Evolutionary conservation across 768 basidiomycete genomes (phyloP), one percentile per base, ranked within the genome.

Genomic region (Termitomyces sp.): DNA sequence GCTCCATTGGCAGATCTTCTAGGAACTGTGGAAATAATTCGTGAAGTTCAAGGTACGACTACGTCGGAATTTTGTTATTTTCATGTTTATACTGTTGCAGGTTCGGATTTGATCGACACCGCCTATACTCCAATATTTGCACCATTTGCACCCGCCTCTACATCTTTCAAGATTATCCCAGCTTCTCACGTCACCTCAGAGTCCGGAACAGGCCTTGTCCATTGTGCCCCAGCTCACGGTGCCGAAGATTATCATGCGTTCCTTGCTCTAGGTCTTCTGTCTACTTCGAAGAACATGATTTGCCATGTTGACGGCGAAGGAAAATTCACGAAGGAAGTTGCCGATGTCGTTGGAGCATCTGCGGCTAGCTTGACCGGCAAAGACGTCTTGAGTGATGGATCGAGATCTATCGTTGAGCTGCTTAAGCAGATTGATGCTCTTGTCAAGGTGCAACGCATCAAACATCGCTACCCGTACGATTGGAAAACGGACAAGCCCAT

Each of bases 401-500:
- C 81, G 5, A 82, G 79, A 57, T 79, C 78, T 17, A 75, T 96
- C 43, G 79, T 94, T 8, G 71, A 76, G 37, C 64, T 94, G 9
- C 68, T 98, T 48, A 77, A 80, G 62, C 68, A 78, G 19, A 65
- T 73, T n/a, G 75, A 73, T 1, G 81, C 74, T 5, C 73, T 98
- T 16, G 66, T 91, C 41, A 85, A 83, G 62, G 73, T 89, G 51
- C 78, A 90, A 67, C 78, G 78, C 61, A 81, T 91, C 63, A 85
- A 82, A 63, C 96, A 98, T 71, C 83, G 86, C 48, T 99, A 97
- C 66, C 94, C 96, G 0, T 95, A 94, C 67, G 96, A 99, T 64
- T 98, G 95, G 95, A 89, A 91, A 70, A 96, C 96, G 5, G 84
- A 94, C 61, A 76, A 92, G 64, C 95, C 96, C 0, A 85, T 98